Base-by-base conservation (phyloP, 2,329 filamentous ascomycete genomes). In the Aschersonia sp. region DNA sequence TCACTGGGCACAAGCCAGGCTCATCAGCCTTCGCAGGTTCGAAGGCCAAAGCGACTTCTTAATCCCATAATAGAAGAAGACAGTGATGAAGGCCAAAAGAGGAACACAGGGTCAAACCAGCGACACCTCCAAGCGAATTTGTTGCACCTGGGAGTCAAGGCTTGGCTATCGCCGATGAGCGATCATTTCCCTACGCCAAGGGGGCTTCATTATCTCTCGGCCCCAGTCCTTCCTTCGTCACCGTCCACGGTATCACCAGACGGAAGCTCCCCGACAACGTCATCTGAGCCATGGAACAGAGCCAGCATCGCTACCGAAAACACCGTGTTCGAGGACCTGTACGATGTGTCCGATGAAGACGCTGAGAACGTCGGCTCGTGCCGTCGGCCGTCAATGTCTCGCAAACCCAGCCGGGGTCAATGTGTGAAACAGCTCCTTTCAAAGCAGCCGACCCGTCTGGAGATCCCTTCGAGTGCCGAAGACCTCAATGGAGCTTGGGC, bases 261-360 rank as follows among this genome's bases (percentile, higher is more conserved):
- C 52, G 71, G 65, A 55, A 70, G 65, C 46, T 77, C 75, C 49
- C 78, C 71, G 47, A 72, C 71, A 56, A 71, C 68, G 8, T 75
- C 71, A 41, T 78, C 76, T 29, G 72, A 76, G 52, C 71, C 71
- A 30, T 81, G 83, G 84, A 81, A 75, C 52, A 71, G 78, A 56
- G 69, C 71, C 56, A 83, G 75, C 68, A 66, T 72, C 56, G 69
- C 75, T 61, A 82, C 82, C 54, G 77, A 79, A 56, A 73, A 74
- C 52, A 85, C 78, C 55, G 82, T 87, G 53, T 90, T 90, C 57
- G 86, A 94, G 63, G 87, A 94, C 57, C 69, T 95, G 45, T 95
- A 95, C 63, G 85, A 92, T 63, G 75, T 87, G 42, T 88, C 86
- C 12, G 87, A 94, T 54, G 79, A 87, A 47, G 87, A 94, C 56